Evolutionary conservation across 345 rosid species (phyloP), one percentile per base, ranked within the genome.

Genomic region (Pistacia integerrima): DNA sequence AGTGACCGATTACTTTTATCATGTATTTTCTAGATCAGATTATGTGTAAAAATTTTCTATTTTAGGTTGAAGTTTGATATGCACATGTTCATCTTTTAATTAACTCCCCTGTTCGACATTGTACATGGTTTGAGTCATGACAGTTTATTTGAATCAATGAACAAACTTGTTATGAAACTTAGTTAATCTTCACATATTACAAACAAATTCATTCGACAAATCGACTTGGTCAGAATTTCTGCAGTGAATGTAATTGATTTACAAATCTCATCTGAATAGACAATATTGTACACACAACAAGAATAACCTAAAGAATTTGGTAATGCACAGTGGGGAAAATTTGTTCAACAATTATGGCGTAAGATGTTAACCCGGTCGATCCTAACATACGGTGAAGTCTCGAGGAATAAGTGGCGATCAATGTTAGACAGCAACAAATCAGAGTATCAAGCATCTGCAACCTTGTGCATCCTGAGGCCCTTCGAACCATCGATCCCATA

Each of bases 401-500:
- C 49, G 62, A 30, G 64, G 74, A 64, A 67, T 18, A 57, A 74
- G 72, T 55, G 18, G 67, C 25, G 75, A 76, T 74, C 56, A 82
- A 74, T 69, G 78, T 73, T 70, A 74, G 76, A 79, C 55, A 49
- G 64, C 70, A 77, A 49, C 74, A 60, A 20, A 77, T 87, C 85
- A 92, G 68, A 92, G 93, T 73, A 92, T 87, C 67, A 78, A 74
- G 76, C 97, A 92, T 77, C 80, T 77, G 86, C 92, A 92, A 57
- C 89, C 92, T 74, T 78, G 83, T 36, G 89, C 79, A 63, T 90
- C 90, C 69, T 84, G 90, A 1, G 90, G 88, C 77, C 92, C 84
- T 81, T 92, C 92, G 81, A 92, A 92, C 94, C 97, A 92, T 71
- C 91, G 80, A 61, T 92, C 97, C 92, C 97, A 92, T 66, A 60